phyloP scores from a whole-genome alignment of 257 asterid species.

The Capsicum rhomboideum region DNA sequence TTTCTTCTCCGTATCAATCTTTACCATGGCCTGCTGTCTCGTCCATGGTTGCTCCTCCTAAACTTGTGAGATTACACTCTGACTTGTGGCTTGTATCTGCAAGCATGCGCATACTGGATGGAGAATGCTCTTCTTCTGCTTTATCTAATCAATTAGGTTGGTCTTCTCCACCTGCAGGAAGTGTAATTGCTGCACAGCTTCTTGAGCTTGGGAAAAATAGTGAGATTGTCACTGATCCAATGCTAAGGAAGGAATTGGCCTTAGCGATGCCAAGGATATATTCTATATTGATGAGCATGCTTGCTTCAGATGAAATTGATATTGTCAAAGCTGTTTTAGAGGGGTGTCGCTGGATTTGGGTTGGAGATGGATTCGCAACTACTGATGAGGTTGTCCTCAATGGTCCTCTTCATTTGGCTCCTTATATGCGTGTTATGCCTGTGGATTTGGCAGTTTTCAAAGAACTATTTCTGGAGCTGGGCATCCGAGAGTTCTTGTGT shows the following conservation, averaged over 20 bases:
- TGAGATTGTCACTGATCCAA: slow-evolving; percentile 62
- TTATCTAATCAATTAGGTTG: slow-evolving; percentile 83
- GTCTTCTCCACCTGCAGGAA: slow-evolving; percentile 92
- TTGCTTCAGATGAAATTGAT: slow-evolving; percentile 84
- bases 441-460: slow-evolving; percentile 84
- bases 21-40: slow-evolving; percentile 91
- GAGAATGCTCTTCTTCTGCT: slow-evolving; percentile 85
- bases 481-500: slow-evolving; percentile 63
- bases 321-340: slow-evolving; percentile 87
- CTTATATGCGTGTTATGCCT: slow-evolving; percentile 88
- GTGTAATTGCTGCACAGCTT: slow-evolving; percentile 90
- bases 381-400: slow-evolving; percentile 84
- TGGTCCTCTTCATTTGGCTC: slow-evolving; percentile 96
- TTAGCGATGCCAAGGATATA: slow-evolving; percentile 92
- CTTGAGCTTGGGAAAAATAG: slow-evolving; percentile 97
- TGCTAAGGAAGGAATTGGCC: slow-evolving; percentile 79
- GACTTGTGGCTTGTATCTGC: slow-evolving; percentile 98
- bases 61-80: slow-evolving; percentile 64
- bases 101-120: slow-evolving; percentile 93
- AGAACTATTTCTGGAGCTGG: slow-evolving; percentile 81
- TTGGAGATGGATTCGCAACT: slow-evolving; percentile 94
- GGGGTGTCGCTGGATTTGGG: slow-evolving; percentile 98
- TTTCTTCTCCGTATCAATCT: slow-evolving; percentile 57
- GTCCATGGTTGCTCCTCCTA: slow-evolving; percentile 91
- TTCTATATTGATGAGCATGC: slow-evolving; percentile 57